A percentile compares a stretch with the other conserved stretches of the same genome.
phyloP scores from a whole-genome alignment of 768 basidiomycete species.

The Fomitopsis serialis region DNA sequence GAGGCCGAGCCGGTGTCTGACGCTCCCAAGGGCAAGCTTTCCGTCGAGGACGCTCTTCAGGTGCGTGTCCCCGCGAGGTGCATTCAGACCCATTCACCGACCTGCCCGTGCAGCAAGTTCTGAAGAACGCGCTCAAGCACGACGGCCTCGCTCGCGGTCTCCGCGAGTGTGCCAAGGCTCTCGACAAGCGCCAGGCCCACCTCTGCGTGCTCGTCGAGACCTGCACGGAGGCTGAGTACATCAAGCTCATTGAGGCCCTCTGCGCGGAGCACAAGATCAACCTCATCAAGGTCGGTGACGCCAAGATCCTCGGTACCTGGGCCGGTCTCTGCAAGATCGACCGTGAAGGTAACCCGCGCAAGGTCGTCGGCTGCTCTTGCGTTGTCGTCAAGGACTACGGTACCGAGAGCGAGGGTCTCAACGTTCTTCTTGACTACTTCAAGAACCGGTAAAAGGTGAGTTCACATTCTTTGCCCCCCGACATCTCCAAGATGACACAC shows the following conservation, averaged over 20 bases:
- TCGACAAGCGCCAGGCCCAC: conserved; percentile 98
- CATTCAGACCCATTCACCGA: not conserved
- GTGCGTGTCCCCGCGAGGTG: conserved; percentile 34
- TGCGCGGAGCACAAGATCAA: conserved; percentile 99
- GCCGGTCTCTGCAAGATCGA: conserved; percentile 99
- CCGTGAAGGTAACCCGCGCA: conserved; percentile 96
- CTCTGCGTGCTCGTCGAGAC: conserved; percentile 99
- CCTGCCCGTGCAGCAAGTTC: conserved; percentile 67
- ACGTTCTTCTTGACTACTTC: conserved; percentile 94
- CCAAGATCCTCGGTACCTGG: conserved; percentile 97
- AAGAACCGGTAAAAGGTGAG: conserved; percentile 68
- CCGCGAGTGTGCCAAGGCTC: conserved; percentile 94
- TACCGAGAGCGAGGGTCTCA: conserved; percentile 88
- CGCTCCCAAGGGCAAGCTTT: conserved; percentile 92
- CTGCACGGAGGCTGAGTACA: conserved; percentile 98
- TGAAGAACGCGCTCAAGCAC: conserved; percentile 98
- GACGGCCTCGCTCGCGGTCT: conserved; percentile 98
- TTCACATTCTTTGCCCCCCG: conserved; percentile 11
- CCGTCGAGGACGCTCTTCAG: conserved; percentile 93
- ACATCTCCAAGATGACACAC: conserved; percentile 60
- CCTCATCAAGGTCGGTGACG: conserved; percentile 98
- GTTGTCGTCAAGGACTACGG: conserved; percentile 99
- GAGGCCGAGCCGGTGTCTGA: conserved; percentile 82
- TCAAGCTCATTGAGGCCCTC: conserved; percentile 99
- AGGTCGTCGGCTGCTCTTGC: conserved; percentile 88